Conservation (phyloP, 2,329 filamentous ascomycete species). For the Colletotrichum agaves region DNA sequence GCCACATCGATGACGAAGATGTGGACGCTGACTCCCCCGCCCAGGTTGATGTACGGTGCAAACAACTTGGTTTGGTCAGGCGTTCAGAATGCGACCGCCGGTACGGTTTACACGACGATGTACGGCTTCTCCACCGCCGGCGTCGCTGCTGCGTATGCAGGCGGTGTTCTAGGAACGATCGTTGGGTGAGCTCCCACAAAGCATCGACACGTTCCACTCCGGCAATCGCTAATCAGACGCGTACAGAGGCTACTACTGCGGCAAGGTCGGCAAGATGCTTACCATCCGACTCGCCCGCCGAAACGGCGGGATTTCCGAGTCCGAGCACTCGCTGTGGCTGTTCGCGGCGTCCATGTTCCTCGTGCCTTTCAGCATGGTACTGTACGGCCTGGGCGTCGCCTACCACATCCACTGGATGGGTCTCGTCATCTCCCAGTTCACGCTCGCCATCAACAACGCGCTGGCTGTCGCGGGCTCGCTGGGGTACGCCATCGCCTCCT, state of each 20-base stretch:
- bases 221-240: background rate
- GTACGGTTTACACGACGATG: slow-evolving; percentile 45
- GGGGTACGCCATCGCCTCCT: slow-evolving; percentile 46
- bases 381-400: slow-evolving; percentile 51
- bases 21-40: background rate
- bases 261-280: slow-evolving; percentile 50
- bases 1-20: background rate
- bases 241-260: slow-evolving; percentile 44
- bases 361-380: slow-evolving; percentile 53
- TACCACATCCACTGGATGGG: slow-evolving; percentile 47
- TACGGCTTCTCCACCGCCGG: slow-evolving; percentile 44
- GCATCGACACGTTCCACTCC: too few relatives aligned
- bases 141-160: slow-evolving; percentile 41
- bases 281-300: slow-evolving; percentile 51
- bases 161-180: slow-evolving; percentile 53
- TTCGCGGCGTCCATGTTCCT: slow-evolving; percentile 44
- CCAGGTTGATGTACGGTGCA: slow-evolving; percentile 46
- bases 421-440: slow-evolving; percentile 43
- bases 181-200: slow-evolving; percentile 44
- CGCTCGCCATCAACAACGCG: slow-evolving; percentile 43
- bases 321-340: slow-evolving; percentile 54
- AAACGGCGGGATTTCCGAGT: slow-evolving; percentile 54
- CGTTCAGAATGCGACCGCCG: slow-evolving; percentile 45
- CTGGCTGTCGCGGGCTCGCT: slow-evolving; percentile 43
- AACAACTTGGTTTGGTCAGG: slow-evolving; percentile 48